These are phyloP conservation scores for Stachybotrys elegans DNA, from an alignment of 2,329 filamentous ascomycete species.

Conservation along the genomic window DNA sequence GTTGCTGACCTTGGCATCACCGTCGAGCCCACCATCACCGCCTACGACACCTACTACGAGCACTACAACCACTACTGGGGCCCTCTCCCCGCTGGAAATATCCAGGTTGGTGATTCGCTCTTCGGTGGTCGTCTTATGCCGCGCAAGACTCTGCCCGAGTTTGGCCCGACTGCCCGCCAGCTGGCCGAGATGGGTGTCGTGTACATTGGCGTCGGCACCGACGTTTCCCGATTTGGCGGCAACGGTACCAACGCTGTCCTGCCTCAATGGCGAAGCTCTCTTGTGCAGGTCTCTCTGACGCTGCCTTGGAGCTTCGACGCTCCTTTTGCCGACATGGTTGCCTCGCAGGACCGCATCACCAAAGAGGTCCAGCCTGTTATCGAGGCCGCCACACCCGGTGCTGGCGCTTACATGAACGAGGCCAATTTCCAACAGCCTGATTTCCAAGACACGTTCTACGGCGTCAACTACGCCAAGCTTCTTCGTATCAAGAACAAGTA, in stretches of 20 bases:
- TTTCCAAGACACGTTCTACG: slow-evolving; percentile 41
- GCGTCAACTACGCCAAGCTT: slow-evolving; percentile 36
- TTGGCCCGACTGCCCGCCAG: slow-evolving; percentile 7
- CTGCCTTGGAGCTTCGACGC: slow-evolving; percentile 21
- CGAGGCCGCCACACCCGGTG: slow-evolving; percentile 30
- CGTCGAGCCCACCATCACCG: slow-evolving; percentile 11
- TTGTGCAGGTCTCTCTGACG: slow-evolving; percentile 23
- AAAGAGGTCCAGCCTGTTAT: slow-evolving; percentile 19
- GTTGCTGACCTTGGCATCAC: slow-evolving; percentile 11
- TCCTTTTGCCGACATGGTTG: slow-evolving; percentile 22
- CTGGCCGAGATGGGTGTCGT: slow-evolving; percentile 16
- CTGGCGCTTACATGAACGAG: slow-evolving; percentile 47
- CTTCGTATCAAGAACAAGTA: slow-evolving; percentile 43
- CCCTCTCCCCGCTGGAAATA: slow-evolving; percentile 32
- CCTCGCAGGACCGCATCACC: slow-evolving; percentile 24
- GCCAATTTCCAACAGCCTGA: slow-evolving; percentile 38
- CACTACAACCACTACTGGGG: slow-evolving; percentile 38
- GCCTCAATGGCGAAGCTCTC: slow-evolving; percentile 32
- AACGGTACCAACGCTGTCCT: slow-evolving; percentile 29
- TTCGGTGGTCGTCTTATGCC: slow-evolving; percentile 39
- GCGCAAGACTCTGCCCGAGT: slow-evolving; percentile 21
- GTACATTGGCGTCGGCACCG: slow-evolving; percentile 21
- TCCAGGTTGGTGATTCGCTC: slow-evolving; percentile 20
- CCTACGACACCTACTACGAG: slow-evolving; percentile 24
- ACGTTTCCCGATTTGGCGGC: slow-evolving; percentile 19